Evolutionary conservation across 306 rosid genomes (phyloP).

Genomic region (Trichosanthes cucumerina): DNA sequence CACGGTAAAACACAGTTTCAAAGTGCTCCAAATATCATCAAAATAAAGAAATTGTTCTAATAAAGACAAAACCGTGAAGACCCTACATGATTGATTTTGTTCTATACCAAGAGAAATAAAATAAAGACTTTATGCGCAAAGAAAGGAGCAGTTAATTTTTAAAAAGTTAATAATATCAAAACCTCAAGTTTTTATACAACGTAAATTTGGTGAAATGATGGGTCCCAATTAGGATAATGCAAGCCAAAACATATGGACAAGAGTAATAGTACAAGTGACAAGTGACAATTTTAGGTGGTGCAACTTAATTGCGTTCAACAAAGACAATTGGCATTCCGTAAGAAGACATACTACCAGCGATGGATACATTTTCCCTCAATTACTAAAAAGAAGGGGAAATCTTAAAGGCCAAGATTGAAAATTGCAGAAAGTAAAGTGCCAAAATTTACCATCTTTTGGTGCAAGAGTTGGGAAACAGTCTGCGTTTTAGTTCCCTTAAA

Average conservation of each 20-base stretch:
- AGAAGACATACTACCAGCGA: not conserved
- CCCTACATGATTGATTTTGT: not conserved
- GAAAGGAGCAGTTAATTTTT: not conserved
- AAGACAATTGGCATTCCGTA: constrained; percentile 10
- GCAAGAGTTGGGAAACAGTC: constrained; percentile 1
- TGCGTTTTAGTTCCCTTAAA: not conserved
- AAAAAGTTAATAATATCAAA: not conserved
- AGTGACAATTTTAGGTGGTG: constrained; percentile 4
- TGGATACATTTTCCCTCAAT: not conserved
- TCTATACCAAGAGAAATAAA: not conserved
- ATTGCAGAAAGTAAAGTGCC: constrained; percentile 8
- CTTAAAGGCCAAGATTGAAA: not conserved
- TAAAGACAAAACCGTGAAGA: not conserved
- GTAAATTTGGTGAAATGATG: not conserved
- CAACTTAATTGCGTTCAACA: not conserved
- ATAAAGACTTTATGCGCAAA: not conserved
- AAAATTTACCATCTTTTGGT: constrained; percentile 3
- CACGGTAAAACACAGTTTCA: not conserved
- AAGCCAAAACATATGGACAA: constrained; percentile 1
- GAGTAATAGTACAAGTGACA: not conserved
- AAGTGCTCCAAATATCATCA: not conserved
- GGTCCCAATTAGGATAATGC: constrained; percentile 5
- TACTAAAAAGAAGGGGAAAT: constrained; percentile 8
- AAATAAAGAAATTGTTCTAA: not conserved
- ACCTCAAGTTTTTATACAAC: not conserved